Evolutionary conservation across 192 early-diverging fungal species (phyloP), one percentile per base, ranked within the genome.

Genomic region (Mortierella claussenii): DNA sequence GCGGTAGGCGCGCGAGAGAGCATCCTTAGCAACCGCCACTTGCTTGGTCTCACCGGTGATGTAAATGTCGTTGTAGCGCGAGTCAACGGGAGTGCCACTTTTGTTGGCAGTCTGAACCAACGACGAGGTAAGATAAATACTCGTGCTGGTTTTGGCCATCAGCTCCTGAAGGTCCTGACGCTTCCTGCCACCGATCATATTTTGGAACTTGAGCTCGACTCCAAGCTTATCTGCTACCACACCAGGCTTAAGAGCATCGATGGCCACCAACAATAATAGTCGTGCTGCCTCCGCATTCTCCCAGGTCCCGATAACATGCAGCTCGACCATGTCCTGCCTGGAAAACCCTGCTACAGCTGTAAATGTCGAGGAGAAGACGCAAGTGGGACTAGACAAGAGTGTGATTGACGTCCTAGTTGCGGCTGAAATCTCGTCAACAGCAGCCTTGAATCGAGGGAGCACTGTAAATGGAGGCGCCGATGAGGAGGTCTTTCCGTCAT

Each of bases 61-160:
- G 78, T 87, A 89, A 56, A 93, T 89, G 30, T 70, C 79, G 45
- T 83, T 83, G 18, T 81, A 63, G 30, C 86, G 80, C 18, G 65
- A 48, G n/a, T 66, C 73, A 5, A 70, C 55, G 10, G 67, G 80
- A 21, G 33, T 43, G 23, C 75, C 61, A 33, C 69, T 69, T 36
- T 59, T 63, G 44, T 69, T 73, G 47, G 23, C 47, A 17, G 71
- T 68, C 37, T 81, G 74, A 1, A 74, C 67, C 59, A 91, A 86
- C 31, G 90, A 86, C 2, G 84, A 84, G 27, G 92, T 89, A 27
- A 95, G 59, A 74, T 95, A 95, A 23, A 95, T 88, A 68, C 85
- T 93, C 36, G 89, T 91, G 50, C 76, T 32, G 18, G 85, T 89
- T 48, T 88, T 87, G 47, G 87, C 83, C 89, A 93, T 92, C 37